Percentiles rank a stretch among this genome's conserved stretches.
These are phyloP conservation scores for Metschnikowia anglica DNA, from an alignment of 805 yeast genomes.

Conservation along the genomic window DNA sequence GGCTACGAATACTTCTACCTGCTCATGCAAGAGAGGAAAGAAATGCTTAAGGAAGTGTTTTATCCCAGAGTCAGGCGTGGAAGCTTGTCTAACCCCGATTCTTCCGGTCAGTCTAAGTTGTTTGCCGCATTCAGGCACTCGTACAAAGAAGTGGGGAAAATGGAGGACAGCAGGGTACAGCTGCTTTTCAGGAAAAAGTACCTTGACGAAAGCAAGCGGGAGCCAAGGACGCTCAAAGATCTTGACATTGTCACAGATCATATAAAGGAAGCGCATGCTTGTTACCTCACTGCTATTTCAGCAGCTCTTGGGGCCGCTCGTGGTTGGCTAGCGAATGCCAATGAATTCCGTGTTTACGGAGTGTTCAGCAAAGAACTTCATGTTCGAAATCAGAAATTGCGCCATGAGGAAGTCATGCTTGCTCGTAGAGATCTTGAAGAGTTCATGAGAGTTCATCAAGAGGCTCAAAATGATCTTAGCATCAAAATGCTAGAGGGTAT, in stretches of 20 bases:
- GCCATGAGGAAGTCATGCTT: conserved; percentile 16
- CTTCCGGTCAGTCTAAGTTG: conserved; percentile 24
- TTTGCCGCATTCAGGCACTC: conserved; percentile 28
- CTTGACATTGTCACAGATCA: conserved; percentile 27
- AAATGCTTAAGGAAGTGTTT: conserved; percentile 20
- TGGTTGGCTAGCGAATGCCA: conserved; percentile 32
- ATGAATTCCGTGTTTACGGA: conserved; percentile 27
- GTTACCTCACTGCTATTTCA: conserved; percentile 20
- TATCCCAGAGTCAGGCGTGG: conserved; percentile 15
- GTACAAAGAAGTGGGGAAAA: conserved; percentile 31
- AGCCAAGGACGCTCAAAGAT: conserved; percentile 21
- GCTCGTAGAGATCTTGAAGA: conserved; percentile 15
- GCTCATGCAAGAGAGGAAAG: conserved; percentile 29
- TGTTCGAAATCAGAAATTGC: conserved; percentile 17
- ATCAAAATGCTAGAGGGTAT: conserved; percentile 6
- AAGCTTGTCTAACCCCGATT: conserved; percentile 1
- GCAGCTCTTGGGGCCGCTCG: conserved; percentile 19
- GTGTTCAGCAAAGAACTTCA: conserved; percentile 13
- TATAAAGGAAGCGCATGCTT: conserved; percentile 21
- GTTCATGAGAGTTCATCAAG: conserved; percentile 9
- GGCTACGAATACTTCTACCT: conserved; percentile 30
- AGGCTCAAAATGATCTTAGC: conserved; percentile 8
- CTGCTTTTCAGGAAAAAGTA: conserved; percentile 22
- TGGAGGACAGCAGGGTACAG: conserved; percentile 24
- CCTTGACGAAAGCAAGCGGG: conserved; percentile 14